These are phyloP conservation scores for Gossypium aridum DNA, from an alignment of 441 rosid species.

Conservation along the genomic window DNA sequence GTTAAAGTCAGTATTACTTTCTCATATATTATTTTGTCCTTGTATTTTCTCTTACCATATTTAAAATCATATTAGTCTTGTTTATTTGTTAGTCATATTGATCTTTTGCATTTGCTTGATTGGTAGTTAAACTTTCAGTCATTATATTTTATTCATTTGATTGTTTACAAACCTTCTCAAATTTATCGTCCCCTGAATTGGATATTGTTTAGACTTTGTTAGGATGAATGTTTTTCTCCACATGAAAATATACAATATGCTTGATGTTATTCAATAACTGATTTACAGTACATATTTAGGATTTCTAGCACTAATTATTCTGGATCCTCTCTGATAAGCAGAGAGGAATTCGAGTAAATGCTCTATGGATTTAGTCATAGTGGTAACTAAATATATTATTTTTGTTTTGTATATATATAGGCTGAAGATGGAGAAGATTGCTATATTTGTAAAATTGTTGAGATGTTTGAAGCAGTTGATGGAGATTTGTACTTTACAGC, in stretches of 20 bases:
- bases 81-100: neutral
- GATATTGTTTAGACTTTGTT: neutral
- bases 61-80: neutral
- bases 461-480: conserved; percentile 49
- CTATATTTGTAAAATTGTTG: conserved; percentile 47
- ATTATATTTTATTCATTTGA: neutral
- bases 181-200: neutral
- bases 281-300: too few relatives aligned
- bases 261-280: too few relatives aligned
- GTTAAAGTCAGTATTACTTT: conserved; percentile 33
- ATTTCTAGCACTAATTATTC: too few relatives aligned
- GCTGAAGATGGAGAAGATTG: conserved; percentile 35
- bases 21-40: neutral
- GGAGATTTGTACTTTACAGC: conserved; percentile 41
- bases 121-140: neutral
- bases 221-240: neutral
- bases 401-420: conserved; percentile 20
- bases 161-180: too few relatives aligned
- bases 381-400: neutral
- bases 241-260: too few relatives aligned
- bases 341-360: too few relatives aligned
- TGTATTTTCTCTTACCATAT: neutral
- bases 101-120: too few relatives aligned
- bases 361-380: too few relatives aligned
- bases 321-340: too few relatives aligned